Evolutionary conservation across 139 green algal species (phyloP).

Genomic region (Micractinium sp.): DNA sequence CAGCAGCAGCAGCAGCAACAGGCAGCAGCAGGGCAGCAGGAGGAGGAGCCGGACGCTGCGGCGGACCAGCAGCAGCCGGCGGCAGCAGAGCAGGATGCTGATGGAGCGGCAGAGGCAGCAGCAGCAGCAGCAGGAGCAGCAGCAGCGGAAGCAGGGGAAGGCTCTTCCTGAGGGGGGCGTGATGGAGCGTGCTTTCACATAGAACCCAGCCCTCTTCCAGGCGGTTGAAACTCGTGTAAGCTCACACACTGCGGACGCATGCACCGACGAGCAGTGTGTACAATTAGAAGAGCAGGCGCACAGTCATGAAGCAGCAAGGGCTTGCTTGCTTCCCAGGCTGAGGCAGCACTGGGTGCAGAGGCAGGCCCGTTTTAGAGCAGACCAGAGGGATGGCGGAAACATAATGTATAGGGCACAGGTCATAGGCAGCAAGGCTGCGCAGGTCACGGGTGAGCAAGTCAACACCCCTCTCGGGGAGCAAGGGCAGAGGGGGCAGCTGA

Average conservation of each 20-base stretch:
- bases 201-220: neutral
- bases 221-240: neutral
- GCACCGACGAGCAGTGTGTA: no score
- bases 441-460: no score
- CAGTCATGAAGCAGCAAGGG: neutral
- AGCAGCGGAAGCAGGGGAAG: neutral
- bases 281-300: neutral
- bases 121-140: neutral
- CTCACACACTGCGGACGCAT: neutral
- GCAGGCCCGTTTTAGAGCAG: no score
- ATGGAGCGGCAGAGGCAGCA: neutral
- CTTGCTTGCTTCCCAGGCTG: neutral
- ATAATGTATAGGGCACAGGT: no score
- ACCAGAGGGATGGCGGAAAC: no score
- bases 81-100: neutral
- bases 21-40: slow-evolving; percentile 3
- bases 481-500: neutral
- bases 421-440: no score
- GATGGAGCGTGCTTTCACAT: neutral
- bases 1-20: neutral
- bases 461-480: no score
- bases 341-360: neutral
- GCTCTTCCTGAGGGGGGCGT: neutral
- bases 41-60: neutral
- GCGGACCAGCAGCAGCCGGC: neutral